Base-by-base conservation (phyloP, 768 basidiomycete species). In the Russula brevipes region DNA sequence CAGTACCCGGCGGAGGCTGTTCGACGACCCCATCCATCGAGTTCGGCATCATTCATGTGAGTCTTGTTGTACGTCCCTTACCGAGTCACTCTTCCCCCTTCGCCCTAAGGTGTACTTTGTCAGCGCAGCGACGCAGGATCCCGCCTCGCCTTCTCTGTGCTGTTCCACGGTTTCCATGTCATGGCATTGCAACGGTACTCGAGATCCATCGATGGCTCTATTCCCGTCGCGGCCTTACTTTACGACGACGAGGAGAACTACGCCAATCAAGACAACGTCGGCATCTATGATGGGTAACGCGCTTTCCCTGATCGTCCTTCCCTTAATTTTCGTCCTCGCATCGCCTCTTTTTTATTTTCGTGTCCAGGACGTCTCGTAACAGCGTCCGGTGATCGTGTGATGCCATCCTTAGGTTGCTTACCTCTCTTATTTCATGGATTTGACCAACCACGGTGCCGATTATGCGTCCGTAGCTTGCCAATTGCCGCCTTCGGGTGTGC, bases 211-310 rank as follows among this genome's bases (percentile, higher is more conserved):
- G 90, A 93, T 66, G 90, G 89, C 24, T 85, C 87, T 0, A 90
- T 92, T 46, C 91, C 92, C 5, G 77, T 92, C 16, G 79, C 79
- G 30, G 91, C 90, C 1, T 77, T 91, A 16, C 78, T 94, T 0
- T 94, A 91, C 70, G 79, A 82, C 14, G 91, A 94, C 60, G 96
- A 98, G 74, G 84, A 85, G 50, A 76, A 90, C 36, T 75, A 90
- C 2, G 79, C 83, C 7, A 83, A 81, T 50, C 91, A 93, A 71
- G 88, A 92, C 50, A 77, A 77, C 55, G 87, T 98, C 5, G 95
- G 95, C 1, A 86, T 98, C 59, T 98, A 98, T 70, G 87, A 94
- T 68, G 93, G 92, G 94, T 95, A 73, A 65, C 87, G 76, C 61
- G 16, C 45, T 31, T 57, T 52, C 58, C n/a, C 30, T 36, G 30